These are phyloP conservation scores for Hibiscus mutabilis DNA, from an alignment of 345 rosid species.

Conservation along the genomic window DNA sequence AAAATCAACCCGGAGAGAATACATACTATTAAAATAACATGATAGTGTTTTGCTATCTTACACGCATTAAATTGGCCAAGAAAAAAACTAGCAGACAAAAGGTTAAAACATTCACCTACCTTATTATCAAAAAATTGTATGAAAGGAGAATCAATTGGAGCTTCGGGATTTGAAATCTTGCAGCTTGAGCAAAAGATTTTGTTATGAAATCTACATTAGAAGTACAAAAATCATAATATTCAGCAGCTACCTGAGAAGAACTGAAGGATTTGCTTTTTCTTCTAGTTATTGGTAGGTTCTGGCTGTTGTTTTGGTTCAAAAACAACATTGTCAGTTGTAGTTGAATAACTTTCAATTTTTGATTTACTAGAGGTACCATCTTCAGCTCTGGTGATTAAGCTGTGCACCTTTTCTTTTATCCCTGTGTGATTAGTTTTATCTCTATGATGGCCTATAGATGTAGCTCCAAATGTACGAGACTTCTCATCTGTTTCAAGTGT, in stretches of 20 bases:
- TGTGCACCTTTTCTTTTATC: constrained; percentile 35
- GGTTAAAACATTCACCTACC: constrained; percentile 31
- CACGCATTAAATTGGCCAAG: not conserved
- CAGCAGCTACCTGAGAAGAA: constrained; percentile 33
- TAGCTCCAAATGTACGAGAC: no score
- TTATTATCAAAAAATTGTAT: constrained; percentile 28
- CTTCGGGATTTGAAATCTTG: constrained; percentile 44
- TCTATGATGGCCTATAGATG: constrained; percentile 34
- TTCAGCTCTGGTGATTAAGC: constrained; percentile 31
- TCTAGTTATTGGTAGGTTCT: constrained; percentile 27
- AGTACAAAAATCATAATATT: not conserved
- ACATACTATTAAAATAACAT: not conserved
- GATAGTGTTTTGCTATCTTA: not conserved
- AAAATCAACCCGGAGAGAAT: not conserved
- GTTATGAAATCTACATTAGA: not conserved
- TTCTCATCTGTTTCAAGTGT: constrained; percentile 40
- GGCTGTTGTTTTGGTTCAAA: constrained; percentile 35
- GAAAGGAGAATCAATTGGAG: constrained; percentile 25
- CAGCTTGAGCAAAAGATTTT: constrained; percentile 15
- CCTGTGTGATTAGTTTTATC: constrained; percentile 31
- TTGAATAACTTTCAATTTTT: constrained; percentile 39
- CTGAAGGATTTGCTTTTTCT: constrained; percentile 44
- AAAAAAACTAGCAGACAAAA: not conserved
- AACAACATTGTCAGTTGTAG: constrained; percentile 20
- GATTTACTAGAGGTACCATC: constrained; percentile 34